Evolutionary conservation across 306 rosid species (phyloP), one percentile per base, ranked within the genome.

Genomic region (Cicer bijugum): DNA sequence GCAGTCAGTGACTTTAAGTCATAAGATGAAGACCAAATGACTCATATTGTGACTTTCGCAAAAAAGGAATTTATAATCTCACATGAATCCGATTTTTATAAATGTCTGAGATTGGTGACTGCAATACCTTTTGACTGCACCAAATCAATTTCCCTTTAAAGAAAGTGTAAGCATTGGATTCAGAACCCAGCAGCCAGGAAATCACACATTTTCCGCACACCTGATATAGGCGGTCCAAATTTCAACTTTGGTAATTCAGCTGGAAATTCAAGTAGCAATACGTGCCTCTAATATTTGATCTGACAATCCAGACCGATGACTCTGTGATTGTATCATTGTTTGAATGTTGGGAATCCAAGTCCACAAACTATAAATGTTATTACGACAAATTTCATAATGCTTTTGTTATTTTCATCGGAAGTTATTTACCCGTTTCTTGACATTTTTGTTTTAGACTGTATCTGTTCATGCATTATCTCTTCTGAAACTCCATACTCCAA

Each of bases 401-500:
- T 65, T 52, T 20, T 82, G 4, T 61, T 48, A 11, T 59, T 59
- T 72, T 47, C 39, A 43, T 50, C 8, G 6, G 8, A 59, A 8
- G 51, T 19, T 45, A 38, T 52, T 75, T 38, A 50, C 20, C 7
- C 52, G 40, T 62, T 23, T 74, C 5, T 15, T 42, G 69, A 16
- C 46, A 51, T 48, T 43, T 50, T 16, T 35, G 59, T 69, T 75
- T 17, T 68, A 33, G 71, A 44, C 55, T 14, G 20, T 5, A 19
- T 44, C 6, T 55, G 23, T 6, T 40, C 61, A 33, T 75, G 74
- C 67, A 43, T 35, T 35, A 20, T 8, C 7, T 51, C 43, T 28
- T 35, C 16, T 59, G 1, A 69, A 61, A 20, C 68, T 67, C 58
- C 40, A 39, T 33, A 46, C n/a, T 69, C 43, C 3, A 47, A 45